Conservation (phyloP, 495 filamentous ascomycete genomes). For the Podospora bellae-mahoneyi region DNA sequence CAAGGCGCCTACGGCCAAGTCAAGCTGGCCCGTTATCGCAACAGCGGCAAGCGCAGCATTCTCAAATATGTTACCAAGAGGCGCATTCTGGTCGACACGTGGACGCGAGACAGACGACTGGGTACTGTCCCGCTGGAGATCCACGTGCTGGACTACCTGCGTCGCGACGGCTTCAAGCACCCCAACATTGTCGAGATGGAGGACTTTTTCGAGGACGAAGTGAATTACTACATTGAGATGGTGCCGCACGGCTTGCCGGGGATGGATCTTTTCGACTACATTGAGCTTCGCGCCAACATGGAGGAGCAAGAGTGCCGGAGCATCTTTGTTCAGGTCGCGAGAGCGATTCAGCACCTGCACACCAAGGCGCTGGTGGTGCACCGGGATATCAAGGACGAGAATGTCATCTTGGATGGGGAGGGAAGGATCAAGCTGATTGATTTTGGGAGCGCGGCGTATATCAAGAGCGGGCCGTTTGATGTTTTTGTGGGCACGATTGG, state of each 20-base stretch:
- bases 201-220: constrained; percentile 96
- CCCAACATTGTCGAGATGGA: constrained; percentile 98
- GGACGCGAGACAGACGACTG: constrained; percentile 89
- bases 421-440: constrained; percentile 96
- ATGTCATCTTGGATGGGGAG: constrained; percentile 92
- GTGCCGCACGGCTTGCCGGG: constrained; percentile 90
- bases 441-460: constrained; percentile 96
- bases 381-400: constrained; percentile 98
- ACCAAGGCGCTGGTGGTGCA: constrained; percentile 90
- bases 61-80: constrained; percentile 98
- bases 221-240: constrained; percentile 99
- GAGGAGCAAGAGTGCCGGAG: constrained; percentile 88
- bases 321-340: constrained; percentile 90
- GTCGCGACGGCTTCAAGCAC: constrained; percentile 79
- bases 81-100: constrained; percentile 96
- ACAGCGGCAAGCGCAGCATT: constrained; percentile 77
- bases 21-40: constrained; percentile 89
- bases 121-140: constrained; percentile 98
- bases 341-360: constrained; percentile 87
- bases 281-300: constrained; percentile 95
- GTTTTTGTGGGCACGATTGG: constrained; percentile 99
- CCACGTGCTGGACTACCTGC: constrained; percentile 92
- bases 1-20: constrained; percentile 98
- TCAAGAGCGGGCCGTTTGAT: constrained; percentile 97
- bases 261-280: constrained; percentile 99